Evolutionary conservation across 2,329 filamentous ascomycete genomes (phyloP), one percentile per base, ranked within the genome.

Genomic region (Fusarium metavorans): DNA sequence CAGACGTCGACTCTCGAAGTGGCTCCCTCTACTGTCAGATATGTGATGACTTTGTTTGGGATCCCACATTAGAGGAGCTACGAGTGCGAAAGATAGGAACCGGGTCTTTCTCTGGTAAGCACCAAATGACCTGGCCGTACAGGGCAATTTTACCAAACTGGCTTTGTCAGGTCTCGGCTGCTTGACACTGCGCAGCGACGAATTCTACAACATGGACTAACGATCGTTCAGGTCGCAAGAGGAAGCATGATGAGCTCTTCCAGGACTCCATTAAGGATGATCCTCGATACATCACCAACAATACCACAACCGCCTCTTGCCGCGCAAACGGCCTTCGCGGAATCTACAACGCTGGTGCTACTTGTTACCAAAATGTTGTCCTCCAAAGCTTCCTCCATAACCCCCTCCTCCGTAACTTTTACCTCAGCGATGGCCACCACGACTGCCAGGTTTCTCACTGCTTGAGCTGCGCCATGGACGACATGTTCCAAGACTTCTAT

Each of bases 271-370:
- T 88, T 32, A 91, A 91, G 75, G 93, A 95, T 68, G 93, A 96
- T 73, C 91, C 94, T 67, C 88, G 91, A 65, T 95, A 94, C 77
- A 92, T 98, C 73, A 89, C 91, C 45, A 88, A 88, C 70, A 97
- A 98, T 80, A 95, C 95, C 14, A 92, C 90, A 32, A 90, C 92
- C 67, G 92, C 94, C 8, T 93, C 95, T 14, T 98, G 96, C 81
- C 92, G 94, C 66, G 95, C 95, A 20, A 95, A 93, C 76, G 96
- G 97, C 11, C 90, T 98, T 43, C 92, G 97, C 39, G 96, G 96
- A 35, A 93, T 99, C 70, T 98, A 97, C 84, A 99, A 98, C 80
- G 96, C 98, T 82, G 97, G 96, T n/a, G 95, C 97, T 68, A 98
- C 97, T 13, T 99, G 96, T 85, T 99, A 98, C 84, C 96, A 98